Evolutionary conservation across 345 rosid species (phyloP), one percentile per base, ranked within the genome.

Genomic region (Hevea brasiliensis): DNA sequence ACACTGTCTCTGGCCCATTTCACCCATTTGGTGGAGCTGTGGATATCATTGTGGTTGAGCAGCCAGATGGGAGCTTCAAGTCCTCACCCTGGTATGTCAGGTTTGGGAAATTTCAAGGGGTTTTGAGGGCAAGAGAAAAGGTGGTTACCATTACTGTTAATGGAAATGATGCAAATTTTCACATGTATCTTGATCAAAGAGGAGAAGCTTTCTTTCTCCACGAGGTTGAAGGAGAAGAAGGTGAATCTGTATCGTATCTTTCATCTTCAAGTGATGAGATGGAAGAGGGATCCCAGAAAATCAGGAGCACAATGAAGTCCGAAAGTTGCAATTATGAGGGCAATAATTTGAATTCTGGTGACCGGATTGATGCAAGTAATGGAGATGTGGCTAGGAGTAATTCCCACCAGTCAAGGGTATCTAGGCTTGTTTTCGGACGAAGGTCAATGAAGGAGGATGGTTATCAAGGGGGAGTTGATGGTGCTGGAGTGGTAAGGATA

Each of bases 1-100:
- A 84, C 71, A 88, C 91, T 15, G 91, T 89, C 20, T 89, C 97
- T 20, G 93, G 87, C 15, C 93, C 99, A 10, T 92, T 95, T 69
- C 99, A 95, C 75, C 96, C 98, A 0, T 95, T 95, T 75, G 99
- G 99, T 54, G 99, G 99, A 60, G 99, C 97, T 75, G 96, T 92
- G 55, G 99, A 95, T 86, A 86, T 95, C 35, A 85, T 95, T 80
- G 98, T 91, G 5, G 98, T 95, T 27, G 93, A 92, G 35, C 99
- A 95, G 72, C 96, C 92, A 9, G 99, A 95, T 76, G 98, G 99
- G 71, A 82, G 90, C 68, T 92, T 92, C 81, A 92, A 87, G 78
- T 91, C 99, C 4, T 92, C 99, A n/a, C 99, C 99, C 76, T 95
- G 99, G 99, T 89, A 90, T 77, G 92, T 95, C 23, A 70, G 88